These are phyloP conservation scores for Linanthus parryae DNA, from an alignment of 148 eudicot genomes.

Conservation along the genomic window DNA sequence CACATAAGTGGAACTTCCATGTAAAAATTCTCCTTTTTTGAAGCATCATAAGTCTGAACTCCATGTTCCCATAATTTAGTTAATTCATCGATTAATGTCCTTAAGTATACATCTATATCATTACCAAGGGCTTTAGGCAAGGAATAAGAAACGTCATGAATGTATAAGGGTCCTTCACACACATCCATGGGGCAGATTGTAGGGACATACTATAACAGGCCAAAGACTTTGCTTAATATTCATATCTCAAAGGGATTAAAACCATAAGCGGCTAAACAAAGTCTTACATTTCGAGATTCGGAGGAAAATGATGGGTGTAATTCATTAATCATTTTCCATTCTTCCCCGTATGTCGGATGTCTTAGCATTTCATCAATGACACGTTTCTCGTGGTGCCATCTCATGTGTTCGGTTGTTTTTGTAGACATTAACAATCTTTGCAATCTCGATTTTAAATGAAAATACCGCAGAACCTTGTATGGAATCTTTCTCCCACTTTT, in stretches of 20 bases:
- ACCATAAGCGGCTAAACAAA: too few species aligned
- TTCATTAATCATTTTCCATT: too few species aligned
- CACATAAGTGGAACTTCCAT: not conserved
- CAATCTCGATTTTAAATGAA: not conserved
- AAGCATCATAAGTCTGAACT: not conserved
- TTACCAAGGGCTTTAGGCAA: too few species aligned
- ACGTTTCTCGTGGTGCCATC: not conserved
- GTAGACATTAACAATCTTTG: not conserved
- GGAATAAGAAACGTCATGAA: too few species aligned
- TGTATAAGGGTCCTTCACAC: too few species aligned
- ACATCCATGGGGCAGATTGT: too few species aligned
- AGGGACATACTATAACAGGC: too few species aligned
- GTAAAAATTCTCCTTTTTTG: not conserved
- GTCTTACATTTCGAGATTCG: too few species aligned
- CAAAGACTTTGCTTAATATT: too few species aligned
- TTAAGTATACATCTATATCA: too few species aligned
- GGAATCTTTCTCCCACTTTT: not conserved
- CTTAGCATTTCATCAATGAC: not conserved
- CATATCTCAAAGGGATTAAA: too few species aligned
- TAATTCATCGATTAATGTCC: not conserved
- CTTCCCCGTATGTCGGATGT: not conserved
- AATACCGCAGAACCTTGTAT: not conserved
- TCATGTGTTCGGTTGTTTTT: not conserved
- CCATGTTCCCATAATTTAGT: not conserved
- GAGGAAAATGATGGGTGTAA: too few species aligned